Conservation (phyloP, 805 yeast species). For the Nakazawaea ishiwadae region DNA sequence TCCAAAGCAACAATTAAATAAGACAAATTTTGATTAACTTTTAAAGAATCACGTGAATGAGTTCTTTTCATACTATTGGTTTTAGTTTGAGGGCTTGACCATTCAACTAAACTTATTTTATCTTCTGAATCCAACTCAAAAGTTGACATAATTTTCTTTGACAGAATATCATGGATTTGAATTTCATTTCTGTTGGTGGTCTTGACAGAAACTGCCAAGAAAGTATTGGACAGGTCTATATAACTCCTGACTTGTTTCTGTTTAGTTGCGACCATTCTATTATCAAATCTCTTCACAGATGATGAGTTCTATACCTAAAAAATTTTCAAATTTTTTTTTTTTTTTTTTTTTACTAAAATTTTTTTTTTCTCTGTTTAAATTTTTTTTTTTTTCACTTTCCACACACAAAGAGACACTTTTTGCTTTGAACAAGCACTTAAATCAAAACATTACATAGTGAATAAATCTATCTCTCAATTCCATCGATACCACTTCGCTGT, state of each 20-base stretch:
- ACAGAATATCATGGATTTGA: constrained; percentile 30
- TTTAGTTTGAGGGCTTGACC: constrained; percentile 24
- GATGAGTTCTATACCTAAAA: no score
- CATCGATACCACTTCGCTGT: no score
- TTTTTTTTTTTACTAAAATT: no score
- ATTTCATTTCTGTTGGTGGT: constrained; percentile 43
- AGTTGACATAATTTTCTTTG: constrained; percentile 22
- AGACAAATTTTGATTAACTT: constrained; percentile 7
- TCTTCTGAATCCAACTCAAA: constrained; percentile 39
- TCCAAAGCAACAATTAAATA: constrained; percentile 29
- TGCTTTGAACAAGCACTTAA: no score
- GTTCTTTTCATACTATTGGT: constrained; percentile 21
- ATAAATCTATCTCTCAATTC: no score
- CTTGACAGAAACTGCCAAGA: constrained; percentile 34
- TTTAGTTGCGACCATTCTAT: no score
- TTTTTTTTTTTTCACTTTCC: no score
- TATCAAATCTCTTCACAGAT: no score
- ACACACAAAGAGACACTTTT: no score
- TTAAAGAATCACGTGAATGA: constrained; percentile 7
- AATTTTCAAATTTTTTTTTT: no score
- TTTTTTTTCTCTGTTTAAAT: no score
- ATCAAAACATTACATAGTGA: no score
- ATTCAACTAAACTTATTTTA: constrained; percentile 28
- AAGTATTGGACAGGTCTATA: constrained; percentile 27
- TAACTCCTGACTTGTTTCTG: constrained; percentile 12